Percentiles rank a stretch among this genome's conserved stretches.
phyloP scores from a whole-genome alignment of 306 rosid genomes.

The Prunus fruticosa region DNA sequence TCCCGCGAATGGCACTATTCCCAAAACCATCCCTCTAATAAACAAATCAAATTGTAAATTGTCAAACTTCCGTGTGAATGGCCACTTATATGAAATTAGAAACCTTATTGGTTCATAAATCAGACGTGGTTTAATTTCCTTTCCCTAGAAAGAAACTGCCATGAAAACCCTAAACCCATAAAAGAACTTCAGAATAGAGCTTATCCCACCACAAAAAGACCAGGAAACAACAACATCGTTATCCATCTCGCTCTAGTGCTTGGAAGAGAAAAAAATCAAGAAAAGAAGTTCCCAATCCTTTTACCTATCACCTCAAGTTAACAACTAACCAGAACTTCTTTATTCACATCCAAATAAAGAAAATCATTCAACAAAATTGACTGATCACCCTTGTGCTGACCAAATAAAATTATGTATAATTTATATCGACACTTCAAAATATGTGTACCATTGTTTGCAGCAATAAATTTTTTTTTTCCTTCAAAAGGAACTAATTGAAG shows the following conservation, averaged over 20 bases:
- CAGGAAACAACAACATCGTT: background rate
- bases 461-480: background rate
- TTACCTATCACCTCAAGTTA: background rate
- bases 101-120: background rate
- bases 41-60: background rate
- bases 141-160: background rate
- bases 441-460: slow-evolving; percentile 1
- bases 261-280: background rate
- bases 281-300: background rate
- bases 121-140: background rate
- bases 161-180: background rate
- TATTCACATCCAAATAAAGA: background rate
- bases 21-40: no score
- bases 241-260: background rate
- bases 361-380: background rate
- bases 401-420: background rate
- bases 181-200: background rate
- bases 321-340: background rate
- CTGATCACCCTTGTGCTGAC: background rate
- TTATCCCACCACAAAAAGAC: background rate
- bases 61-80: background rate
- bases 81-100: background rate
- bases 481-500: background rate
- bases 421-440: background rate
- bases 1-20: no score